Evolutionary conservation across 371 early-diverging fungal genomes (phyloP).

Genomic region (Polyrhizophydium stewartii): DNA sequence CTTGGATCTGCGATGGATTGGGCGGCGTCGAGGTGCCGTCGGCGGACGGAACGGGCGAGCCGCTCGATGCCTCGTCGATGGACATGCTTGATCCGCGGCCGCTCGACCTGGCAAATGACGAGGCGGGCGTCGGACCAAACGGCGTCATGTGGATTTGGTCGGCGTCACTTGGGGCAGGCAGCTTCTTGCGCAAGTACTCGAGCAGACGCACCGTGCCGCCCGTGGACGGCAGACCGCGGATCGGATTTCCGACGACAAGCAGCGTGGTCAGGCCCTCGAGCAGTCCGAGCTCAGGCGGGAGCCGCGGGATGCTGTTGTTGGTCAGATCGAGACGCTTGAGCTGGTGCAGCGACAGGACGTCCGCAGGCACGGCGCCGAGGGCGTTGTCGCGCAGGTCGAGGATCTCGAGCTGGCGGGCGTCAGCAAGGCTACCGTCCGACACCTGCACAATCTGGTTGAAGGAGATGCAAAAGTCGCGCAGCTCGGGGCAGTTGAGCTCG

Average conservation of each 20-base stretch:
- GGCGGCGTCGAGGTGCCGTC: not conserved
- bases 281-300: slow-evolving; percentile 72
- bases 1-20: not conserved
- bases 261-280: slow-evolving; percentile 52
- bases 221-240: slow-evolving; percentile 21
- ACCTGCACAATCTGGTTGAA: slow-evolving; percentile 37
- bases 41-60: not conserved
- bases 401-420: slow-evolving; percentile 37
- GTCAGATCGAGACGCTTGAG: slow-evolving; percentile 63
- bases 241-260: slow-evolving; percentile 20
- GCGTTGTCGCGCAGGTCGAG: slow-evolving; percentile 64
- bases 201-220: slow-evolving; percentile 17
- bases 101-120: too few species aligned
- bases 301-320: slow-evolving; percentile 54
- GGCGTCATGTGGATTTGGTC: not conserved
- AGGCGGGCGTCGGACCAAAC: not conserved
- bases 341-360: slow-evolving; percentile 36
- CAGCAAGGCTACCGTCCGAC: slow-evolving; percentile 8
- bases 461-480: slow-evolving; percentile 52
- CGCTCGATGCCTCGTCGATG: too few species aligned
- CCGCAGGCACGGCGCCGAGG: slow-evolving; percentile 49
- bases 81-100: too few species aligned
- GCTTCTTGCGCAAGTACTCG: not conserved
- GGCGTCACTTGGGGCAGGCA: not conserved
- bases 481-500: slow-evolving; percentile 25